Percentiles rank a stretch among this genome's conserved stretches.
These are phyloP conservation scores for Beauveria rudraprayagi DNA, from an alignment of 2,329 filamentous ascomycete species.

Conservation along the genomic window DNA sequence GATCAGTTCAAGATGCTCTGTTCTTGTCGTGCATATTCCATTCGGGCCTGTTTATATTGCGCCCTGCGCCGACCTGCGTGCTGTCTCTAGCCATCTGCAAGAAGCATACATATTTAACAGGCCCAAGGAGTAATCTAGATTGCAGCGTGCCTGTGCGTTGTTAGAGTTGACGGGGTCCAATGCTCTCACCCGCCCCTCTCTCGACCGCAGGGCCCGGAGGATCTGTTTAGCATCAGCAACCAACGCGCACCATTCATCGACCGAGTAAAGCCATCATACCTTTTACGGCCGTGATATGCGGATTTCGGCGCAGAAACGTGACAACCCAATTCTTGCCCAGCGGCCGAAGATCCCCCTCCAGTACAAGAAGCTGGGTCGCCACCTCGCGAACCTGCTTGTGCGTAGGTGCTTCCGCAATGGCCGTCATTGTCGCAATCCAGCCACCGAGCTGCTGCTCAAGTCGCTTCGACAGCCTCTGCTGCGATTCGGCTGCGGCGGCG, in stretches of 20 bases:
- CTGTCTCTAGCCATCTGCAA: too few relatives aligned
- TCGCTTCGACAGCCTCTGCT: conserved; percentile 9
- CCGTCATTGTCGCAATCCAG: conserved; percentile 4
- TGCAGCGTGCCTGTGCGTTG: background rate
- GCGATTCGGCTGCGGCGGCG: background rate
- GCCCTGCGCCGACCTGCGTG: background rate
- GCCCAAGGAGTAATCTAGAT: too few relatives aligned
- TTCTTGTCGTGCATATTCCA: too few relatives aligned
- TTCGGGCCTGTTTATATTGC: background rate
- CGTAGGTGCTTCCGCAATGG: background rate
- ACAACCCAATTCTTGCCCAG: conserved; percentile 10
- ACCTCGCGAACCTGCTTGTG: conserved; percentile 9
- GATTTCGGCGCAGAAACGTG: conserved; percentile 9
- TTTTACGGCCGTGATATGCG: background rate
- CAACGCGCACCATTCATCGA: too few relatives aligned
- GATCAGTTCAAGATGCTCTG: too few relatives aligned
- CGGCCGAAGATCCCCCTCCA: conserved; percentile 2
- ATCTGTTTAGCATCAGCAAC: background rate
- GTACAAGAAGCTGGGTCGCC: conserved; percentile 2
- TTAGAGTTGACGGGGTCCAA: too few relatives aligned
- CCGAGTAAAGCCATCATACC: background rate
- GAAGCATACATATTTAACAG: too few relatives aligned
- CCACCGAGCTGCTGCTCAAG: conserved; percentile 9
- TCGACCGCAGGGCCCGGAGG: background rate
- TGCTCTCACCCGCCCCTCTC: background rate